phyloP scores from a whole-genome alignment of 2,329 filamentous ascomycete species.

The Fusarium setosum region DNA sequence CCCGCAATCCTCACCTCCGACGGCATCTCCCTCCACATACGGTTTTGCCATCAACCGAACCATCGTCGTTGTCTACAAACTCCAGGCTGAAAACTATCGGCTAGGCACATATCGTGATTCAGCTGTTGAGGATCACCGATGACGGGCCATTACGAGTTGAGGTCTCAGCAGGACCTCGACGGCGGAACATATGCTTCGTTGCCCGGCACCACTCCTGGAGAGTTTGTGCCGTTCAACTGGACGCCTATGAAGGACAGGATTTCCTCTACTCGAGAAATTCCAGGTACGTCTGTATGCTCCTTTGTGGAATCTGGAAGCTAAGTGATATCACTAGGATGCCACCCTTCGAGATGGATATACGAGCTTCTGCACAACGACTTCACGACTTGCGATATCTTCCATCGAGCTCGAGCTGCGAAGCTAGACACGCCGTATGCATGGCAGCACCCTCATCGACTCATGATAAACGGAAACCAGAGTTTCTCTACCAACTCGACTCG shows the following conservation, averaged over 20 bases:
- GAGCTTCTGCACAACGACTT: constrained; percentile 54
- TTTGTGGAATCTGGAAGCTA: constrained; percentile 9
- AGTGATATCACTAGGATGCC: constrained; percentile 44
- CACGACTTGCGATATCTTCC: constrained; percentile 50
- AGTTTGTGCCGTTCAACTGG: constrained; percentile 46
- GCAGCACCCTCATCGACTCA: constrained; percentile 51
- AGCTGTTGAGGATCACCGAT: constrained; percentile 29
- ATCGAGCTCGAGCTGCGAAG: constrained; percentile 46
- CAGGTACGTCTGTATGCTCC: constrained; percentile 38
- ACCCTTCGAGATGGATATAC: constrained; percentile 56
- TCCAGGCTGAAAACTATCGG: not conserved
- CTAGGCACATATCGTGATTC: not conserved
- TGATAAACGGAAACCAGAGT: constrained; percentile 55
- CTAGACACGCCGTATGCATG: constrained; percentile 47
- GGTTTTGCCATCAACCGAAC: not conserved
- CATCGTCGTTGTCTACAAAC: not conserved
- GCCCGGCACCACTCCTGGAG: constrained; percentile 45
- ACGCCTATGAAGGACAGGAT: constrained; percentile 48
- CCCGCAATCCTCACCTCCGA: constrained; percentile 22
- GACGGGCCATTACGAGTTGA: constrained; percentile 43
- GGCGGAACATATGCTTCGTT: constrained; percentile 45
- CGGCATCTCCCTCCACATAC: constrained; percentile 23
- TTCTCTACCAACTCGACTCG: constrained; percentile 40
- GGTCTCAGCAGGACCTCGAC: constrained; percentile 43
- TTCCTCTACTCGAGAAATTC: constrained; percentile 35